Evolutionary conservation across 2,329 filamentous ascomycete species (phyloP).

Genomic region (Ascochyta lentis): DNA sequence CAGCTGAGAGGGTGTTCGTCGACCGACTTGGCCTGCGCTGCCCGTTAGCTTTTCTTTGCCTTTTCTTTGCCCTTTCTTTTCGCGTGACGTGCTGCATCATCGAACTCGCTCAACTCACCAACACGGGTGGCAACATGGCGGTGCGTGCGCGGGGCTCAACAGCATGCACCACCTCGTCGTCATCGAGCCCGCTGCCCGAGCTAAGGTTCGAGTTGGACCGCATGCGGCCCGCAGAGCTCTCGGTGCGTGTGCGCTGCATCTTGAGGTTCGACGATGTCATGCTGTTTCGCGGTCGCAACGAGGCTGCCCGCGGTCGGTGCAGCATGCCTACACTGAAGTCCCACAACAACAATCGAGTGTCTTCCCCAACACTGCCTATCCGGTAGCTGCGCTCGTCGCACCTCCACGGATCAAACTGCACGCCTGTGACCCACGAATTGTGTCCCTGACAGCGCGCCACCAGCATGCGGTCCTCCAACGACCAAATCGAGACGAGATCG

Average conservation of each 20-base stretch:
- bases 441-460: conserved; percentile 94
- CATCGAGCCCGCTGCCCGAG: conserved; percentile 59
- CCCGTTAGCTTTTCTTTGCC: conserved; percentile 4
- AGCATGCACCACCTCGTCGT: conserved; percentile 72
- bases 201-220: conserved; percentile 75
- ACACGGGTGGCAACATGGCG: conserved; percentile 86
- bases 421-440: conserved; percentile 91
- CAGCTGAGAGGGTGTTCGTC: conserved; percentile 88
- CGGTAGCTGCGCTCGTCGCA: conserved; percentile 96
- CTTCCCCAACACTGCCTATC: conserved; percentile 94
- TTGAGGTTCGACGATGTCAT: conserved; percentile 57
- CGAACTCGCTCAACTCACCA: conserved; percentile 62
- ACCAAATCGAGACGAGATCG: conserved; percentile 96
- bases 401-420: conserved; percentile 95
- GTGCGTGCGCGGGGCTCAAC: conserved; percentile 86
- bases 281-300: conserved; percentile 63
- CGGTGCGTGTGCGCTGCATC: conserved; percentile 61
- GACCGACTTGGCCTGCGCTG: conserved; percentile 74
- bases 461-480: conserved; percentile 78
- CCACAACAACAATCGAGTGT: conserved; percentile 89
- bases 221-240: conserved; percentile 67
- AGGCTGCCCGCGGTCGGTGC: conserved; percentile 79
- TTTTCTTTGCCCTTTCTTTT: not conserved
- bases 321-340: conserved; percentile 98
- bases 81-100: conserved; percentile 1